Evolutionary conservation across 1,139 yeast genomes (phyloP).

Genomic region (Pneumocystis murina): DNA sequence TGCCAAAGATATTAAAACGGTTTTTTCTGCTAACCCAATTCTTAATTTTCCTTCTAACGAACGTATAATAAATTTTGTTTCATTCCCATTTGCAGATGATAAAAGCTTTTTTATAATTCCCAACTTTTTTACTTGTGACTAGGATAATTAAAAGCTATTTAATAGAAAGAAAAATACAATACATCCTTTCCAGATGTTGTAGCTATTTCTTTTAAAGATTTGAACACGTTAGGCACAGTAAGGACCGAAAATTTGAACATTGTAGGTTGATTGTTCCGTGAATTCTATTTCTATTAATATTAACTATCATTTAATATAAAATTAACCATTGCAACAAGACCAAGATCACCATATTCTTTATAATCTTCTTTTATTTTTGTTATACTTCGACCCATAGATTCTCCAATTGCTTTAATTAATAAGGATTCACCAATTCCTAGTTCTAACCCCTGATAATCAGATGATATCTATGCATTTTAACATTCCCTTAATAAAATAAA

Average conservation of each 20-base stretch:
- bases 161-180: background rate
- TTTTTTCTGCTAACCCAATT: slow-evolving; percentile 86
- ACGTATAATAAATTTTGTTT: slow-evolving; percentile 79
- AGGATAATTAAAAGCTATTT: slow-evolving; percentile 18
- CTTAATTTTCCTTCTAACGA: slow-evolving; percentile 85
- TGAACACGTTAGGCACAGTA: slow-evolving; percentile 58
- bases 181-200: slow-evolving; percentile 46
- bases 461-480: slow-evolving; percentile 27
- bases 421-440: slow-evolving; percentile 69
- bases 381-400: slow-evolving; percentile 70
- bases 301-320: background rate
- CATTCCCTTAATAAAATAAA: slow-evolving; percentile 21
- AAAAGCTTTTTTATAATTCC: slow-evolving; percentile 66
- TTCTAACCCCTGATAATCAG: background rate
- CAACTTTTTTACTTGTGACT: slow-evolving; percentile 66
- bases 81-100: slow-evolving; percentile 74
- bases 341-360: slow-evolving; percentile 75
- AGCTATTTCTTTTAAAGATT: slow-evolving; percentile 63
- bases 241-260: slow-evolving; percentile 85
- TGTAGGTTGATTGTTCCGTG: slow-evolving; percentile 72
- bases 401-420: slow-evolving; percentile 74
- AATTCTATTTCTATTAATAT: slow-evolving; percentile 30
- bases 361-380: slow-evolving; percentile 61
- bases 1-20: slow-evolving; percentile 68
- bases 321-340: slow-evolving; percentile 47